phyloP scores from a whole-genome alignment of 1,284 basidiomycete genomes.

The Fistulina hepatica region DNA sequence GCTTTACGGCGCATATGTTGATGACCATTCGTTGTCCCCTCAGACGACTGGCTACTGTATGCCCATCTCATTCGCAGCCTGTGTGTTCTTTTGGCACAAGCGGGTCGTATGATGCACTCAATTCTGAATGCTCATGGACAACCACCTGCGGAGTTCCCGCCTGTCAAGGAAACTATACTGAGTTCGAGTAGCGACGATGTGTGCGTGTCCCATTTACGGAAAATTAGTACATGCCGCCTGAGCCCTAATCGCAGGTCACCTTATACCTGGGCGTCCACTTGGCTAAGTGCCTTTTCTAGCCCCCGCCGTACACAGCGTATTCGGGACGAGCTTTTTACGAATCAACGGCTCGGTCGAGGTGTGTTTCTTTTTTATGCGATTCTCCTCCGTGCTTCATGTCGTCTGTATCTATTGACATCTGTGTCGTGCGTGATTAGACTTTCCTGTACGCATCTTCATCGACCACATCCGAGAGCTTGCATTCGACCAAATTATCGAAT shows the following conservation, averaged over 20 bases:
- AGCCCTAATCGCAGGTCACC: constrained; percentile 32
- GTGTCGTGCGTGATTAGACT: constrained; percentile 29
- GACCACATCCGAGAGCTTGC: constrained; percentile 36
- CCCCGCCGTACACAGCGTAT: constrained; percentile 28
- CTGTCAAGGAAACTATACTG: constrained; percentile 25
- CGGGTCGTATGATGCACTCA: too few species aligned
- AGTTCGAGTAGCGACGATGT: constrained; percentile 20
- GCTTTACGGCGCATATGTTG: constrained; percentile 3
- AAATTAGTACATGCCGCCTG: constrained; percentile 15
- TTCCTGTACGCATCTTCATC: constrained; percentile 40
- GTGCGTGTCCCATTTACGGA: constrained; percentile 7
- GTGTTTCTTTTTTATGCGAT: constrained; percentile 10
- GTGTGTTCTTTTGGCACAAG: constrained; percentile 32
- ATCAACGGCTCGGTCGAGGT: constrained; percentile 43
- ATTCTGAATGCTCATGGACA: too few species aligned
- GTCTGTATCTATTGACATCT: constrained; percentile 1
- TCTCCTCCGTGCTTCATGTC: constrained; percentile 8
- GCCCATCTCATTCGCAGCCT: constrained; percentile 33
- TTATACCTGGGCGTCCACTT: constrained; percentile 31
- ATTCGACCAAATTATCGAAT: constrained; percentile 27
- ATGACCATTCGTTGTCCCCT: constrained; percentile 5
- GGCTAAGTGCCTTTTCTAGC: constrained; percentile 19
- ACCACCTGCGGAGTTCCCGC: too few species aligned
- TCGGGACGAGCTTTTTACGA: constrained; percentile 37
- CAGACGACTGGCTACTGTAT: constrained; percentile 55